phyloP scores from a whole-genome alignment of 768 basidiomycete species.

The Rhizopogon vinicolor region DNA sequence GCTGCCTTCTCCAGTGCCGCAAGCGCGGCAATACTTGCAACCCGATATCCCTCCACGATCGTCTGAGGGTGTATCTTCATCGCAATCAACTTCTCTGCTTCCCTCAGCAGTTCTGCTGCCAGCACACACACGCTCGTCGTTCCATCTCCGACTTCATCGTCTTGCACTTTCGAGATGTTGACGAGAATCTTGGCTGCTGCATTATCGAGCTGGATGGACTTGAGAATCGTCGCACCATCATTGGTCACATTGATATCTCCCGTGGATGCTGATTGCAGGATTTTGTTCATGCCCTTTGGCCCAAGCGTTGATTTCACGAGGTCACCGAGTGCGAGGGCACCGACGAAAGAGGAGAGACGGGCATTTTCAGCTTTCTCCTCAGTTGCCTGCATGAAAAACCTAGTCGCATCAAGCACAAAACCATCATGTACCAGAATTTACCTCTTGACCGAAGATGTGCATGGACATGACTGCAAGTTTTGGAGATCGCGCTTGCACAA shows the following conservation, averaged over 20 bases:
- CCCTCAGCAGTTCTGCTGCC: slow-evolving; percentile 85
- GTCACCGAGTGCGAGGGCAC: slow-evolving; percentile 95
- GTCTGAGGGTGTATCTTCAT: slow-evolving; percentile 97
- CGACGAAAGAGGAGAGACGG: slow-evolving; percentile 96
- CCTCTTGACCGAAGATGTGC: slow-evolving; percentile 69
- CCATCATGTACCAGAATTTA: slow-evolving; percentile 12
- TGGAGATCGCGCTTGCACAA: not conserved
- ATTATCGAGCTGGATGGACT: slow-evolving; percentile 96
- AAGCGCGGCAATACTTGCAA: slow-evolving; percentile 83
- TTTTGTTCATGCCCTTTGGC: slow-evolving; percentile 99
- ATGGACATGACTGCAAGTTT: slow-evolving; percentile 43
- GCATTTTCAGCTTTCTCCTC: slow-evolving; percentile 98
- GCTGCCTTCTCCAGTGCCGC: slow-evolving; percentile 81
- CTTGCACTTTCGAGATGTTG: slow-evolving; percentile 99
- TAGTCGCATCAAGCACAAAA: not conserved
- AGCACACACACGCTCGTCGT: slow-evolving; percentile 91
- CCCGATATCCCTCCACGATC: slow-evolving; percentile 93
- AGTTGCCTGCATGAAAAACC: slow-evolving; percentile 50
- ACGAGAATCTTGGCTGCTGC: slow-evolving; percentile 99
- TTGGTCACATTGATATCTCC: slow-evolving; percentile 97
- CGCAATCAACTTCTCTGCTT: slow-evolving; percentile 91
- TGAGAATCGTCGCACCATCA: slow-evolving; percentile 97
- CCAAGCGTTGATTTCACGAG: slow-evolving; percentile 98
- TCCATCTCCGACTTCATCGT: slow-evolving; percentile 98
- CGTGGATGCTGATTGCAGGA: slow-evolving; percentile 85